Conservation (phyloP, 169 alveolate species). For the Cryptosporidium parvum region DNA sequence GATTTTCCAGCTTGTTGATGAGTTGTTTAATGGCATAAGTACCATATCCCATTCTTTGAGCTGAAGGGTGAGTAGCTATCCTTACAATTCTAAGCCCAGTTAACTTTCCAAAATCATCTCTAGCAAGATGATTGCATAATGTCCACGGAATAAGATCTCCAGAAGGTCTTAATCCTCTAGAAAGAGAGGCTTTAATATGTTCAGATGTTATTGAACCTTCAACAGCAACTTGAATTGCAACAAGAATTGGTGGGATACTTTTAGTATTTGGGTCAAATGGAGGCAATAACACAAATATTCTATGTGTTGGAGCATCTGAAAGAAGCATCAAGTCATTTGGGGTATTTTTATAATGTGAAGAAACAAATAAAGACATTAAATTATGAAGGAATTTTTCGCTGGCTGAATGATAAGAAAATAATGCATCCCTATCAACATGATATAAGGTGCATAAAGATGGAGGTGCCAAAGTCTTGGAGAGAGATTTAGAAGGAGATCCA, state of each 20-base stretch:
- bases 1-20: conserved; percentile 66
- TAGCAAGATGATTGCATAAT: conserved; percentile 94
- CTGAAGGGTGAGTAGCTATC: conserved; percentile 98
- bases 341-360: conserved; percentile 98
- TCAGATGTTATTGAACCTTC: conserved; percentile 93
- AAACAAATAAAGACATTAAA: conserved; percentile 95
- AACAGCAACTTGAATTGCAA: conserved; percentile 88
- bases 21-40: conserved; percentile 92
- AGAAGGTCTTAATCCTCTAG: conserved; percentile 90
- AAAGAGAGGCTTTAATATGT: conserved; percentile 82
- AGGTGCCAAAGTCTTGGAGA: conserved; percentile 88
- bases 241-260: conserved; percentile 79
- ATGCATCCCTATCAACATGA: conserved; percentile 97
- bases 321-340: conserved; percentile 98
- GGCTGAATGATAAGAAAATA: conserved; percentile 96
- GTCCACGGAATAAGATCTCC: conserved; percentile 99
- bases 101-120: conserved; percentile 93
- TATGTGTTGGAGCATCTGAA: conserved; percentile 99
- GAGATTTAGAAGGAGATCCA: conserved; percentile 16
- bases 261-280: conserved; percentile 81
- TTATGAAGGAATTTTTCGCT: conserved; percentile 95
- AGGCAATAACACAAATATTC: conserved; percentile 93
- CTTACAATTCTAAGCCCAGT: conserved; percentile 95
- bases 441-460: conserved; percentile 95
- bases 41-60: conserved; percentile 98